Base-by-base conservation (phyloP, 257 asterid species). In the Solanum habrochaites region DNA sequence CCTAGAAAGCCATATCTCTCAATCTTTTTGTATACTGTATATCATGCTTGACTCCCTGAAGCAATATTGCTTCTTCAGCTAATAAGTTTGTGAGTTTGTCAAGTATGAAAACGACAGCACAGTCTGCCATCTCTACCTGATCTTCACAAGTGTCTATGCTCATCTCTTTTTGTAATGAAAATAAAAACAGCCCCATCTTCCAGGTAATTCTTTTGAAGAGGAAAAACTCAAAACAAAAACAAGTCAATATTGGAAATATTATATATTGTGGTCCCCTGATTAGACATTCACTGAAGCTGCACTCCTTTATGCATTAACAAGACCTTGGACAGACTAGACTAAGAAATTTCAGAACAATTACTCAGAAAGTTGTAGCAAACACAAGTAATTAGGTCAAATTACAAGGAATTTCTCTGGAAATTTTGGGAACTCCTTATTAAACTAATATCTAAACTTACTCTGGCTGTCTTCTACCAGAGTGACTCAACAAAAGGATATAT, bases 1-100 rank as follows among this genome's bases (percentile, higher is more conserved):
- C 75, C 85, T 13, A 87, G 66, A 58, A 87, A 83, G 85, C 80
- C 85, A 87, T 71, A n/a, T 32, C 42, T 35, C 69, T 75, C 89
- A 39, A 83, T 87, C 85, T 58, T 71, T 29, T 47, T 83, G 27
- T 87, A 45, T 45, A 71, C 15, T 71, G 70, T 18, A 87, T 72
- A 11, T 87, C 89, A 35, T 14, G 12, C 56, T 29, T n/a, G 1
- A 83, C 73, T 23, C 67, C 77, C 35, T n/a, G 83, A 75, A 75
- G 83, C 83, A 75, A 47, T 75, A n/a, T 75, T 40, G 83, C 37
- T 75, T 75, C 83, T 75, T 75, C 83, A 2, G 37, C 83, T 75
- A 75, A 13, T n/a, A 75, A 75, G 23, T 43, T 75, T 75, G 83
- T 75, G 83, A 75, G 47, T 75, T 75, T 75, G 35, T 75, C 60